Conservation (phyloP, 352 stramenopile genomes). For the Peronosclerospora sorghi region DNA sequence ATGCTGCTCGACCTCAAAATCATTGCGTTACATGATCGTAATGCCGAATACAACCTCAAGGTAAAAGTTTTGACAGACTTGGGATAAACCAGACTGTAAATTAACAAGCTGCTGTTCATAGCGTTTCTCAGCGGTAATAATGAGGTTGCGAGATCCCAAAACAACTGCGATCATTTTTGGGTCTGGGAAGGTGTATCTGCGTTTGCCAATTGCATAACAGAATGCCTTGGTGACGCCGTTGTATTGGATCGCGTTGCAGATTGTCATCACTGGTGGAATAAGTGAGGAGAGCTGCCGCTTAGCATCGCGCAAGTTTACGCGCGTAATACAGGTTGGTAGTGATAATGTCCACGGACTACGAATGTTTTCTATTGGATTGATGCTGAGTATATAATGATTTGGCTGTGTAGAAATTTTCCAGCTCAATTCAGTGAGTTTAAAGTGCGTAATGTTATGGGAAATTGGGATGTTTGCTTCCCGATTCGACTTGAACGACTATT, state of each 20-base stretch:
- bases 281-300: conserved; percentile 76
- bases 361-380: not conserved
- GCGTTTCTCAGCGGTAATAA: conserved; percentile 95
- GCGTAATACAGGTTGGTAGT: conserved; percentile 60
- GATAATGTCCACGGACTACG: not conserved
- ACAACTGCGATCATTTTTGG: conserved; percentile 97
- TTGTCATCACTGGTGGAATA: conserved; percentile 77
- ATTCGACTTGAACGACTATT: conserved; percentile 98
- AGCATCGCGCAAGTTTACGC: conserved; percentile 78
- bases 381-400: not conserved
- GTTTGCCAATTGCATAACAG: not conserved
- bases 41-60: conserved; percentile 99
- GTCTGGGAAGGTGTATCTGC: conserved; percentile 84
- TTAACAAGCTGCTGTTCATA: conserved; percentile 10
- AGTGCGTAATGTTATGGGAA: conserved; percentile 98
- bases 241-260: conserved; percentile 21
- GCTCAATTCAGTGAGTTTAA: conserved; percentile 85
- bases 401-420: conserved; percentile 66
- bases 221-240: not conserved
- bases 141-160: conserved; percentile 92
- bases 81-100: not conserved
- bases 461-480: conserved; percentile 95
- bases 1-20: conserved; percentile 93
- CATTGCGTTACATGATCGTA: conserved; percentile 94
- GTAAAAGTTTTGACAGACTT: conserved; percentile 15